phyloP scores from a whole-genome alignment of 108 stramenopile genomes.

The Parietichytrium sp. region DNA sequence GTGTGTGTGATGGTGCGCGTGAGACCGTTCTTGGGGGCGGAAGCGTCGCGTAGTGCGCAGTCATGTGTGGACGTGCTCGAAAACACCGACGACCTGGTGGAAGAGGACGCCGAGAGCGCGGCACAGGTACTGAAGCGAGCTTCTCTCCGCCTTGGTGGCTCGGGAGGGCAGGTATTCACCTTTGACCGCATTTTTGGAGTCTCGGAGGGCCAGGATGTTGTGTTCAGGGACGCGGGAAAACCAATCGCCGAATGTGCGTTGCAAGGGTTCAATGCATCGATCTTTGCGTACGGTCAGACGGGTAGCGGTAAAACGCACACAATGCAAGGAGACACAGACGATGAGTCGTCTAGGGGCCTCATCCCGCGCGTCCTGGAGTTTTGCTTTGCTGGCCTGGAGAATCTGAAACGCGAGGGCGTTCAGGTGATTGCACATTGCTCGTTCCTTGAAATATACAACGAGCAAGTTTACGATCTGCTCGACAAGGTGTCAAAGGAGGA shows the following conservation, averaged over 20 bases:
- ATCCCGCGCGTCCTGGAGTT: conserved; percentile 38
- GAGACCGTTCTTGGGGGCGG: no score
- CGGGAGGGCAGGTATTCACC: background rate
- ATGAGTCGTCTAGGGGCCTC: conserved; percentile 42
- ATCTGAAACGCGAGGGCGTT: background rate
- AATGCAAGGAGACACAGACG: background rate
- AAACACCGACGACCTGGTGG: background rate
- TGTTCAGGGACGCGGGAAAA: conserved; percentile 38
- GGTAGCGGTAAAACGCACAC: conserved; percentile 48
- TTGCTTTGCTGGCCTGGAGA: conserved; percentile 38
- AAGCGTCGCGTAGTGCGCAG: background rate
- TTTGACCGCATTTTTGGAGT: conserved; percentile 45
- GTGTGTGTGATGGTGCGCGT: conserved; percentile 35
- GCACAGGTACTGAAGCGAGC: background rate
- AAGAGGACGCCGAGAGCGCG: background rate
- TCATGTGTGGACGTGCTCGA: conserved; percentile 16
- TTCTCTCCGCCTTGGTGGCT: background rate
- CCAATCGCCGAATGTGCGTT: conserved; percentile 42
- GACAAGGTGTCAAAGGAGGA: conserved; percentile 41
- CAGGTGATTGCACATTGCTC: conserved; percentile 42
- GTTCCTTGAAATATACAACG: conserved; percentile 56
- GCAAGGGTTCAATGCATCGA: conserved; percentile 45
- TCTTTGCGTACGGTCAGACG: conserved; percentile 56
- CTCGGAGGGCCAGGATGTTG: background rate
- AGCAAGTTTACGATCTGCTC: conserved; percentile 49